phyloP scores from a whole-genome alignment of 2,329 filamentous ascomycete species.

The Sarocladium kiliense region DNA sequence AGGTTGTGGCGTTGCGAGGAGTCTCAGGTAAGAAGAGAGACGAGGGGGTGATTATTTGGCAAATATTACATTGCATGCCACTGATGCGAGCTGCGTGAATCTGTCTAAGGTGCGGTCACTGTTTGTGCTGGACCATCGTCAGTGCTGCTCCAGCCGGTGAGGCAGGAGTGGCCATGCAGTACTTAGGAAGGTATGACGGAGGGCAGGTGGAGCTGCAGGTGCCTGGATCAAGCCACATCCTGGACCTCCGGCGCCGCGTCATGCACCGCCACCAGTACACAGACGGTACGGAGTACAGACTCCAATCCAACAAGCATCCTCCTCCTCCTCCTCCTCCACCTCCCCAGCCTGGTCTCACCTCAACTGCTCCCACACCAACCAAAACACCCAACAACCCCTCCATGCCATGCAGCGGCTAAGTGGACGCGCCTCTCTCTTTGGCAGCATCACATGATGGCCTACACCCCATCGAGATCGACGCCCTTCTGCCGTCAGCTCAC shows the following conservation, averaged over 20 bases:
- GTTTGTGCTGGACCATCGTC: no score
- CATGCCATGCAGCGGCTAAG: not conserved
- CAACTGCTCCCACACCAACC: not conserved
- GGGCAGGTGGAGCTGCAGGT: not conserved
- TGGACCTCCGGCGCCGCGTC: not conserved
- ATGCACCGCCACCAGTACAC: constrained; percentile 3
- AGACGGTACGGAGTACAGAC: not conserved
- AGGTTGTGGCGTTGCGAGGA: not conserved
- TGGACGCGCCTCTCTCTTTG: not conserved
- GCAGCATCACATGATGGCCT: not conserved
- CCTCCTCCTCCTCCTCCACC: not conserved
- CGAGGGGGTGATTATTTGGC: not conserved
- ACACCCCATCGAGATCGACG: constrained; percentile 5
- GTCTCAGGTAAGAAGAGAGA: not conserved
- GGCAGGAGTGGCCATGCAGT: no score
- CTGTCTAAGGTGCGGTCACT: no score
- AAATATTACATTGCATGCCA: no score
- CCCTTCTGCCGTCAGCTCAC: not conserved
- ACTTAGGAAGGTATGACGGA: no score
- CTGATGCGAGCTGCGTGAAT: no score
- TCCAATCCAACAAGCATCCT: not conserved
- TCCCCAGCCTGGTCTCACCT: not conserved
- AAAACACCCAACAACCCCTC: not conserved
- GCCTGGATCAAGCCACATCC: not conserved
- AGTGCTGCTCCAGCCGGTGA: no score